These are phyloP conservation scores for Thoreauomyces humboldtii DNA, from an alignment of 192 early-diverging fungal genomes.

Conservation along the genomic window DNA sequence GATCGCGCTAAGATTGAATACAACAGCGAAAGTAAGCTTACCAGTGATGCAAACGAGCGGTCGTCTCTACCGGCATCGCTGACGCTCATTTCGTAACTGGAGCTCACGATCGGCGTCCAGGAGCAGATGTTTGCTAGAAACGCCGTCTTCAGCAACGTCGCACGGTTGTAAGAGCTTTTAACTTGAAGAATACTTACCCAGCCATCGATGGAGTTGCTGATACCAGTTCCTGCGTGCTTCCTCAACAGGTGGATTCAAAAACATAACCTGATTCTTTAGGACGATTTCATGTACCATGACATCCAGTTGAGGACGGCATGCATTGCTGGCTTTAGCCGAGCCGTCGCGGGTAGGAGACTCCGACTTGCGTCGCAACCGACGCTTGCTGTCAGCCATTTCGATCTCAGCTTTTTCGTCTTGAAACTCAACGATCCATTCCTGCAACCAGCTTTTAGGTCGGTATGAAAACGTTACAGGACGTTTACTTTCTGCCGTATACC, in stretches of 20 bases:
- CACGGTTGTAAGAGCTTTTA: no score
- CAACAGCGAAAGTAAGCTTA: not conserved
- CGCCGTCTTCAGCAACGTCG: no score
- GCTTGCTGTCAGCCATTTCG: not conserved
- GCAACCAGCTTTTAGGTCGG: conserved; percentile 17
- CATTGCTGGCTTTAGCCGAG: not conserved
- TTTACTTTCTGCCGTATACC: conserved; percentile 54
- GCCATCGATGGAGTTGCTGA: conserved; percentile 88
- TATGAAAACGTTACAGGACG: not conserved
- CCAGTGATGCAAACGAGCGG: not conserved
- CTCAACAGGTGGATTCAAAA: conserved; percentile 93
- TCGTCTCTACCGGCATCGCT: not conserved
- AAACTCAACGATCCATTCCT: conserved; percentile 34
- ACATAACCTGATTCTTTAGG: conserved; percentile 95
- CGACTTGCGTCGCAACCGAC: not conserved
- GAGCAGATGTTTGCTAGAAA: conserved; percentile 71
- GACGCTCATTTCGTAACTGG: conserved; percentile 84
- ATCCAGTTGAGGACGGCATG: not conserved
- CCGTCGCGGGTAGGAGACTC: not conserved
- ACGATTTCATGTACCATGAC: conserved; percentile 83
- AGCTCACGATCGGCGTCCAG: conserved; percentile 79
- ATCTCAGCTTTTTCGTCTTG: conserved; percentile 12
- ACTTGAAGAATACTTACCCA: conserved; percentile 53
- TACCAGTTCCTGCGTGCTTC: conserved; percentile 88
- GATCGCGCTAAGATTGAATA: not conserved